Base-by-base conservation (phyloP, 2,329 filamentous ascomycete species). In the Ophiobolus disseminans region DNA sequence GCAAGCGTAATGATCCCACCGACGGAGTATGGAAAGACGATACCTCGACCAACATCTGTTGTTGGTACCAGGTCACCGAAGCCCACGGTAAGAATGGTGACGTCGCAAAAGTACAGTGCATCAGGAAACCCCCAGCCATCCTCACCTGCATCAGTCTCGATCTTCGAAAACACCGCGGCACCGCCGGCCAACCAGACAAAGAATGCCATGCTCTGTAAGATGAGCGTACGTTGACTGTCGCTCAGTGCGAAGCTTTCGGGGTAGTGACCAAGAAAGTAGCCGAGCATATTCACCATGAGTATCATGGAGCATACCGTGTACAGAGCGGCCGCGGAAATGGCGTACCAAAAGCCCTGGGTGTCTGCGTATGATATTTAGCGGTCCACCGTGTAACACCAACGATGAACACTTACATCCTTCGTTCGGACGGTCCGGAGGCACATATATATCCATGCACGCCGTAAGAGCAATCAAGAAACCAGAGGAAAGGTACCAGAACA, bases 291-390 rank as follows among this genome's bases (percentile, higher is more conserved):
- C 45, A 90, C 73, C 57, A 88, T 82, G 72, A 96, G 85, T 28
- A 95, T 80, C 36, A 87, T 84, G 0, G 89, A 88, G 43, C 89
- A 87, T 13, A 93, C 66, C 46, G 93, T 88, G 73, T 96, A 96
- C 16, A 96, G 80, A 2, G 84, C 76, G 5, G 91, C 89, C 2
- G 91, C 86, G 60, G 90, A 90, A 14, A 96, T 81, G 20, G 86
- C 91, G 65, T 95, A 95, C 81, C 87, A 96, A 65, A 89, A 96
- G 1, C 90, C 90, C 70, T 96, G 89, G 0, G 89, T 91, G 79
- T 89, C 39, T 48, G 9, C 4, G 19, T n/a, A n/a, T n/a, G n/a
- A n/a, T n/a, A n/a, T n/a, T n/a, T n/a, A n/a, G n/a, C n/a, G n/a
- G n/a, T n/a, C n/a, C n/a, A n/a, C n/a, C n/a, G n/a, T n/a, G n/a